These are phyloP conservation scores for Talaromyces sp. DNA, from an alignment of 2,329 filamentous ascomycete species.

Conservation along the genomic window DNA sequence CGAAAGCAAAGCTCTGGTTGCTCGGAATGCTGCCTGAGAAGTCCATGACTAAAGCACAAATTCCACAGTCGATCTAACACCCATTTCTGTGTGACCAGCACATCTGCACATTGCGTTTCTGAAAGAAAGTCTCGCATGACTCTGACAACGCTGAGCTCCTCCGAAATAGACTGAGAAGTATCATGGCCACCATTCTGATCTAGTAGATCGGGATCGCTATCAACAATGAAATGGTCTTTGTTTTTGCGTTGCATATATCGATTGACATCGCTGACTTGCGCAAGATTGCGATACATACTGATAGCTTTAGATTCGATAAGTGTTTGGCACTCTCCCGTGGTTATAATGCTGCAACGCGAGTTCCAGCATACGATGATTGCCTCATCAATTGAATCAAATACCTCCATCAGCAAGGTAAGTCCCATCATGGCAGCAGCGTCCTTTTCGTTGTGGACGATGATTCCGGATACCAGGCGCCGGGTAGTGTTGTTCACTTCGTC, in stretches of 20 bases:
- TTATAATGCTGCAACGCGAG: slow-evolving; percentile 52
- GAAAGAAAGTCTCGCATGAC: slow-evolving; percentile 19
- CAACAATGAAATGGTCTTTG: background rate
- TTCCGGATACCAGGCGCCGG: slow-evolving; percentile 36
- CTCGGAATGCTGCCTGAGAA: slow-evolving; percentile 34
- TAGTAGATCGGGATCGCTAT: background rate
- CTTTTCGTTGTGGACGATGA: slow-evolving; percentile 44
- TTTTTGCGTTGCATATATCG: slow-evolving; percentile 32
- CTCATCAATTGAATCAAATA: slow-evolving; percentile 45
- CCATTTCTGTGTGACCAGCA: slow-evolving; percentile 45
- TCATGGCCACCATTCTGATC: slow-evolving; percentile 27
- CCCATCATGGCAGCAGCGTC: slow-evolving; percentile 45
- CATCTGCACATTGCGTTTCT: slow-evolving; percentile 44
- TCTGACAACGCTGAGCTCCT: background rate
- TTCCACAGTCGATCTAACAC: slow-evolving; percentile 44
- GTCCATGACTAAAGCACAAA: slow-evolving; percentile 40
- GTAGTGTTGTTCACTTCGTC: slow-evolving; percentile 38
- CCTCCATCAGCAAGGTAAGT: slow-evolving; percentile 42
- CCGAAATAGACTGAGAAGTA: background rate
- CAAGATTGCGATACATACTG: slow-evolving; percentile 36
- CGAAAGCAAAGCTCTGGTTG: slow-evolving; percentile 37
- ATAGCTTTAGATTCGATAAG: slow-evolving; percentile 61
- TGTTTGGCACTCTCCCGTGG: slow-evolving; percentile 62
- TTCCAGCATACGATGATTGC: slow-evolving; percentile 46
- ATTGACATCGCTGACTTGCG: slow-evolving; percentile 31